Conservation (phyloP, 108 stramenopile species). For the Mayamaea pseudoterrestris region DNA sequence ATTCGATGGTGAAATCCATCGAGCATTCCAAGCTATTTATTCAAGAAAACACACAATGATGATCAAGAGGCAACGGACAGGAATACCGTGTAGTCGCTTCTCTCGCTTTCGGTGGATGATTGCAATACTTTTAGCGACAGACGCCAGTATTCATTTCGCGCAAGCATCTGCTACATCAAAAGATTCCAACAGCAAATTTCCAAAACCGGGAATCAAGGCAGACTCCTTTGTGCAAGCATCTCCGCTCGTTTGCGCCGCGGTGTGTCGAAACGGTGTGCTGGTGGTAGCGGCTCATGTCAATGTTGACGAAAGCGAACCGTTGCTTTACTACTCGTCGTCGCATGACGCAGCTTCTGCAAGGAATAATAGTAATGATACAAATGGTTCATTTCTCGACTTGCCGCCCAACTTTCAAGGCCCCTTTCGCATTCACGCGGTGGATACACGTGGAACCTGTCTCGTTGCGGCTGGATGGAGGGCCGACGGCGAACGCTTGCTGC, state of each 20-base stretch:
- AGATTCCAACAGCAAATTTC: neutral
- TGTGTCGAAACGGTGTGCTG: slow-evolving; percentile 47
- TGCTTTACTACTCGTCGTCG: slow-evolving; percentile 3
- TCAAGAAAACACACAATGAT: too few relatives aligned
- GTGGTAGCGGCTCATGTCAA: slow-evolving; percentile 39
- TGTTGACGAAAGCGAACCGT: slow-evolving; percentile 12
- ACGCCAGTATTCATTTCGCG: neutral
- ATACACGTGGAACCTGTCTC: slow-evolving; percentile 38
- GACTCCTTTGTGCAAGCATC: slow-evolving; percentile 50
- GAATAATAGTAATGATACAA: neutral
- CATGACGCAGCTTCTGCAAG: too few relatives aligned
- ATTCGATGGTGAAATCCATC: too few relatives aligned
- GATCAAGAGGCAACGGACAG: too few relatives aligned
- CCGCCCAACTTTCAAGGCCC: slow-evolving; percentile 43
- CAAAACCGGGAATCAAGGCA: slow-evolving; percentile 2
- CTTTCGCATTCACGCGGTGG: slow-evolving; percentile 42
- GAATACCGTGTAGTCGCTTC: too few relatives aligned
- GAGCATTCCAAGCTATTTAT: too few relatives aligned
- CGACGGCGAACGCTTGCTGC: slow-evolving; percentile 37
- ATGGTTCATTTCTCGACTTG: slow-evolving; percentile 21
- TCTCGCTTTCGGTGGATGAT: too few relatives aligned
- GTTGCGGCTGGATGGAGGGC: slow-evolving; percentile 66
- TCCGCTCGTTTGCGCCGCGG: slow-evolving; percentile 50
- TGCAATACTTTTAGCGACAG: neutral
- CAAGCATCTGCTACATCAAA: neutral